A percentile compares a stretch with the other conserved stretches of the same genome.
Evolutionary conservation across 1,284 basidiomycete genomes (phyloP).

Genomic region (Pseudomicrostroma phylloplanum): DNA sequence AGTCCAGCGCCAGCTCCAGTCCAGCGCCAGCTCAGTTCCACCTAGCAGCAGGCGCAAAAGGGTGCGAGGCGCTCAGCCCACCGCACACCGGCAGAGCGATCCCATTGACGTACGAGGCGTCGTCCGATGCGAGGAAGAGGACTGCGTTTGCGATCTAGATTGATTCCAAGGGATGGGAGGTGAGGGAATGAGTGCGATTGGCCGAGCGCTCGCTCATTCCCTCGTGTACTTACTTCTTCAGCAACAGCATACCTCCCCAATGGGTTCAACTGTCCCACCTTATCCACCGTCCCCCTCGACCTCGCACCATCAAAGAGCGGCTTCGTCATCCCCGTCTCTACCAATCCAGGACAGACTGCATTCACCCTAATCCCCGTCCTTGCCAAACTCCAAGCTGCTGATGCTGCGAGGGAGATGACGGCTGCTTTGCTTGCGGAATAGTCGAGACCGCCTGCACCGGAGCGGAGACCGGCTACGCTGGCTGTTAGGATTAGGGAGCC

Average conservation of each 20-base stretch:
- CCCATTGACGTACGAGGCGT: slow-evolving; percentile 80
- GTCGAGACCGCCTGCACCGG: slow-evolving; percentile 76
- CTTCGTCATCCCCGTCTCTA: slow-evolving; percentile 80
- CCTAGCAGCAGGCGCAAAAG: slow-evolving; percentile 59
- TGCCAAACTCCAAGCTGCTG: slow-evolving; percentile 70
- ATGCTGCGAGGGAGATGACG: slow-evolving; percentile 72
- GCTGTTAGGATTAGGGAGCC: slow-evolving; percentile 87
- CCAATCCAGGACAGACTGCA: slow-evolving; percentile 80
- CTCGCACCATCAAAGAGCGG: slow-evolving; percentile 70
- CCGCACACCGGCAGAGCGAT: slow-evolving; percentile 82
- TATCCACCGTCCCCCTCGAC: slow-evolving; percentile 63
- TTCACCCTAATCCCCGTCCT: slow-evolving; percentile 80
- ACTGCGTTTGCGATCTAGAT: slow-evolving; percentile 65
- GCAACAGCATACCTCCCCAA: slow-evolving; percentile 61
- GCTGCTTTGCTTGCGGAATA: slow-evolving; percentile 57
- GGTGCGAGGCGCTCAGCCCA: slow-evolving; percentile 68
- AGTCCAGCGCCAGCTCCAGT: too few species aligned
- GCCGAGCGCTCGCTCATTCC: too few species aligned
- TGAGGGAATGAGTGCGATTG: too few species aligned
- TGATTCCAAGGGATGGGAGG: slow-evolving; percentile 56
- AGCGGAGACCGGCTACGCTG: slow-evolving; percentile 80
- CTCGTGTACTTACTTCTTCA: slow-evolving; percentile 10
- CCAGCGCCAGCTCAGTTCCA: slow-evolving; percentile 40
- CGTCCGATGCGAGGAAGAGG: slow-evolving; percentile 79
- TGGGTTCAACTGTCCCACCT: slow-evolving; percentile 81